phyloP scores from a whole-genome alignment of 202 grass and related monocot species.

The Carex sylvatica region DNA sequence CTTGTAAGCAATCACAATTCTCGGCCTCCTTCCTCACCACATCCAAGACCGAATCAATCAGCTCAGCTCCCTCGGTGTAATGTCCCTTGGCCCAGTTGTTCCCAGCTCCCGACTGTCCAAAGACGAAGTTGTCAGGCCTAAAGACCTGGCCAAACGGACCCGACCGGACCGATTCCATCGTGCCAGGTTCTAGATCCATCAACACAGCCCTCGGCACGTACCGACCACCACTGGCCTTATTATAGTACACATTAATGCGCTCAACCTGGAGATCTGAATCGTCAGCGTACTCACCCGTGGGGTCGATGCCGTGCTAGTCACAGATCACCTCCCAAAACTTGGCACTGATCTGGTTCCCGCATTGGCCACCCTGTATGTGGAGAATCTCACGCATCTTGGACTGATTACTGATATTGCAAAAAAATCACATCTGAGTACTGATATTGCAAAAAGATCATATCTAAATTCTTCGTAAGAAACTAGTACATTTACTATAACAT shows the following conservation, averaged over 20 bases:
- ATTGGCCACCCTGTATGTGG: conserved; percentile 90
- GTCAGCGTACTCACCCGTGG: conserved; percentile 63
- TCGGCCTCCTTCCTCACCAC: conserved; percentile 89
- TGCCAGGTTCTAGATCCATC: conserved; percentile 94
- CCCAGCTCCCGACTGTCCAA: conserved; percentile 84
- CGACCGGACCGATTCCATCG: conserved; percentile 85
- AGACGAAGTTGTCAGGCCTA: conserved; percentile 91
- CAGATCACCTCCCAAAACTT: conserved; percentile 99
- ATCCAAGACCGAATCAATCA: conserved; percentile 83
- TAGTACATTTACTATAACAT: no score
- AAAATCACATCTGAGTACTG: no score
- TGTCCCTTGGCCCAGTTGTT: conserved; percentile 98
- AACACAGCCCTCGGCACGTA: conserved; percentile 80
- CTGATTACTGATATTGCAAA: no score
- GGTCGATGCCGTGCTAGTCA: conserved; percentile 93
- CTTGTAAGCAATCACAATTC: conserved; percentile 88
- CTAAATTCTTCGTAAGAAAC: no score
- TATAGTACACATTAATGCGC: conserved; percentile 98
- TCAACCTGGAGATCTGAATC: conserved; percentile 90
- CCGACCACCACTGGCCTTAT: conserved; percentile 73
- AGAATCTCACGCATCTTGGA: conserved; percentile 89
- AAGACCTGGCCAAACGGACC: conserved; percentile 86
- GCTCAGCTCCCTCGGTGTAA: conserved; percentile 91
- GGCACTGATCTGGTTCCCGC: conserved; percentile 95
- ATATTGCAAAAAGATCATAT: no score